Base-by-base conservation (phyloP, 495 filamentous ascomycete species). In the Cladorrhinum samala region DNA sequence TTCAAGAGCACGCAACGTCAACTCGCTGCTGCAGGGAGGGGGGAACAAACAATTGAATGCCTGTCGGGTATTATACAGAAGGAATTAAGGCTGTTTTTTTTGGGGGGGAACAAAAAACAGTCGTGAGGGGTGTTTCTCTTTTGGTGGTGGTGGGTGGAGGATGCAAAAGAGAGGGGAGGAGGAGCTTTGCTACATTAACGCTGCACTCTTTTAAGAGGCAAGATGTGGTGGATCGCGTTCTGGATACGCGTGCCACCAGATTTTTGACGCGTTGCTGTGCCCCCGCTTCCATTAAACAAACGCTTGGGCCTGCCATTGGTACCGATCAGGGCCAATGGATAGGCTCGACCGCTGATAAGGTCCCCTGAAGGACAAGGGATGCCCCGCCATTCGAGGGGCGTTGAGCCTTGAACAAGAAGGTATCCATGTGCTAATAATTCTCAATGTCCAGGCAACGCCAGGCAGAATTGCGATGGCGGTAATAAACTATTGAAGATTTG, bases 211-310 rank as follows among this genome's bases (percentile, higher is more conserved):
- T 59, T 52, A 59, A 48, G n/a, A 23, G 24, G 56, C 21, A 11
- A 30, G 23, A 9, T 11, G 50, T 18, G 27, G 56, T 54, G 56
- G 56, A 59, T 33, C 56, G 56, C 56, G 56, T 55, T n/a, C 44
- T 33, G 4, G 42, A 58, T 50, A 50, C 56, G 56, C 50, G 21
- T 20, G 18, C 37, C 36, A 25, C 23, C 48, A 52, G 49, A 51
- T 37, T 54, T 58, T 53, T 51, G 52, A 52, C 56, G 56, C 48
- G 52, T 55, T 52, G 43, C 36, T 17, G 27, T 41, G 47, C 46
- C 56, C 56, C 56, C 50, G 50, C 16, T 13, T 48, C 56, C 44
- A 55, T 59, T 55, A 59, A 59, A 58, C 52, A 54, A 58, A 50
- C 56, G 52, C 49, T 25, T 8, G 51, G 47, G 33, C 51, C 46